Conservation (phyloP, 805 yeast species). For the Teunomyces panamensis region DNA sequence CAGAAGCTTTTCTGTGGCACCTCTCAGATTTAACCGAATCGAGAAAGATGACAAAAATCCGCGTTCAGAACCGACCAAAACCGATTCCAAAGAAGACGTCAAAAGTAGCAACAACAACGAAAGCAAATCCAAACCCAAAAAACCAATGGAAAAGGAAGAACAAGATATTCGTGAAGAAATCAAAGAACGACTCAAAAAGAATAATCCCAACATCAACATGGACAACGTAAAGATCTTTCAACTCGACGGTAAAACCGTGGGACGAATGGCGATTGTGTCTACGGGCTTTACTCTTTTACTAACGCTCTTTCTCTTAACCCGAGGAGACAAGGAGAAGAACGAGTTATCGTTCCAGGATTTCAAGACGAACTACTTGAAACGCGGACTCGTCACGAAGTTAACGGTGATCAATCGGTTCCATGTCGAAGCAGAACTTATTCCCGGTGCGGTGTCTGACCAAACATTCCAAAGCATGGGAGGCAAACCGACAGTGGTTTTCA, state of each 20-base stretch:
- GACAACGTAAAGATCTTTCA: slow-evolving; percentile 31
- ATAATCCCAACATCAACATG: slow-evolving; percentile 24
- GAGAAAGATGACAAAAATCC: no score
- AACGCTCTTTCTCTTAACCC: slow-evolving; percentile 14
- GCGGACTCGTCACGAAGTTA: slow-evolving; percentile 72
- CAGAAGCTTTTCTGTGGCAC: no score
- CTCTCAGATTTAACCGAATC: no score
- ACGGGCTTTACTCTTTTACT: slow-evolving; percentile 18
- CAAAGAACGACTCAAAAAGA: slow-evolving; percentile 26
- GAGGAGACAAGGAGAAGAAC: slow-evolving; percentile 16
- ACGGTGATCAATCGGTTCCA: slow-evolving; percentile 68
- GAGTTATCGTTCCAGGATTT: slow-evolving; percentile 74
- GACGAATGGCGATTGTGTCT: slow-evolving; percentile 10
- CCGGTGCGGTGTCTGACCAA: slow-evolving; percentile 41
- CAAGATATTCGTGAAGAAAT: slow-evolving; percentile 34
- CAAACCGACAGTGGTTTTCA: slow-evolving; percentile 58
- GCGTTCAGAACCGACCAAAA: no score
- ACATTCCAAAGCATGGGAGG: slow-evolving; percentile 37
- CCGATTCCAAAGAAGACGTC: neutral
- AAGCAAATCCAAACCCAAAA: slow-evolving; percentile 7
- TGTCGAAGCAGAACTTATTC: slow-evolving; percentile 66
- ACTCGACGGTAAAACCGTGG: slow-evolving; percentile 12
- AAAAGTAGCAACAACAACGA: neutral
- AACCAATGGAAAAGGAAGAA: slow-evolving; percentile 24
- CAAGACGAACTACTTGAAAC: slow-evolving; percentile 71